A percentile compares a stretch with the other conserved stretches of the same genome.
Conservation (phyloP, 179 eudicot species). For the Spinacia oleracea region DNA sequence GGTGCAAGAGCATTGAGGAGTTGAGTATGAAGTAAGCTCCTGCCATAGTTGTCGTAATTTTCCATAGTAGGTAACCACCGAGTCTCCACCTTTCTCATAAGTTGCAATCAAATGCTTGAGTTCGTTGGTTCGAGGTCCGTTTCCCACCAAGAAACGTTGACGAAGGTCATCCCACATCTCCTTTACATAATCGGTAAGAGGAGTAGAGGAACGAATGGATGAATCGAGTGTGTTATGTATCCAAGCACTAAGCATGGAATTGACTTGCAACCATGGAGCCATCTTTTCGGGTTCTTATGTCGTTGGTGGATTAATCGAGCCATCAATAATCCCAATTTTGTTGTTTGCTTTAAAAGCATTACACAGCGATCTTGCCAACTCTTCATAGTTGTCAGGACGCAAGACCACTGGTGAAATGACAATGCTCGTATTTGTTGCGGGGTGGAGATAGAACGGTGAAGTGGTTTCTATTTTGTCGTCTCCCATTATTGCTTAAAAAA, state of each 20-base stretch:
- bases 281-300: not conserved
- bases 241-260: not conserved
- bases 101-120: not conserved
- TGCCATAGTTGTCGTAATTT: not conserved
- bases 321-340: not conserved
- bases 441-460: too few relatives aligned
- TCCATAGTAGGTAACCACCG: constrained; percentile 1
- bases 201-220: not conserved
- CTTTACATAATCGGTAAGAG: not conserved
- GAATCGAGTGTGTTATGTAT: too few relatives aligned
- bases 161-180: constrained; percentile 2
- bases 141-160: not conserved
- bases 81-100: not conserved
- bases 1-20: not conserved
- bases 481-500: too few relatives aligned
- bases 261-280: not conserved
- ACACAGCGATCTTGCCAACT: not conserved
- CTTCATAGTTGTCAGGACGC: not conserved
- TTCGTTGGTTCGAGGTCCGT: not conserved
- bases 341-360: not conserved
- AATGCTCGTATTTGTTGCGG: too few relatives aligned
- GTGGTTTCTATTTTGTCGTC: too few relatives aligned
- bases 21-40: not conserved
- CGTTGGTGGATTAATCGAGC: not conserved
- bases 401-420: not conserved